A percentile compares a stretch with the other conserved stretches of the same genome.
Conservation (phyloP, 2,329 filamentous ascomycete genomes). For the Pseudocercospora crystallina region DNA sequence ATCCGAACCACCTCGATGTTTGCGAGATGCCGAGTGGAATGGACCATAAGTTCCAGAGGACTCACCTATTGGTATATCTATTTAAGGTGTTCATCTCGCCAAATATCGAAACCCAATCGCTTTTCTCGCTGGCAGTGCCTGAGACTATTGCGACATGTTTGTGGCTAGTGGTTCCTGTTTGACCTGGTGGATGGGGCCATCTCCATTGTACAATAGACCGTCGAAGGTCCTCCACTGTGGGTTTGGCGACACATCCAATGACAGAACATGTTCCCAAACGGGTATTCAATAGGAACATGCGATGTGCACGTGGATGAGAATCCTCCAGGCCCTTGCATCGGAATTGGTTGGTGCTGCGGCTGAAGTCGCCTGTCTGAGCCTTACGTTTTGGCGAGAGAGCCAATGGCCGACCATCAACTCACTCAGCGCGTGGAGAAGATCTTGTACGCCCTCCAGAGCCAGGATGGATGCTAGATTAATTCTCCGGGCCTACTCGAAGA, state of each 20-base stretch:
- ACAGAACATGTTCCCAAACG: background rate
- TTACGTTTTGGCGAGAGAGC: background rate
- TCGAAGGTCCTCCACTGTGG: no score
- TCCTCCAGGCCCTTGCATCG: constrained; percentile 2
- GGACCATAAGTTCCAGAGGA: background rate
- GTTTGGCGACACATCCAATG: constrained; percentile 6
- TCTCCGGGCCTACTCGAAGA: no score
- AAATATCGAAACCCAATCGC: background rate
- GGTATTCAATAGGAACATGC: constrained; percentile 1
- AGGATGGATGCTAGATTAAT: no score
- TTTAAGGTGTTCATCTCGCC: background rate
- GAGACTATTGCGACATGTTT: background rate
- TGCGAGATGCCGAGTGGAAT: constrained; percentile 4
- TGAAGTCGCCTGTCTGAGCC: constrained; percentile 2
- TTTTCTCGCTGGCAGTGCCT: background rate
- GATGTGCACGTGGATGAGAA: background rate
- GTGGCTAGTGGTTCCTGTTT: no score
- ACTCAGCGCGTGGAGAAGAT: no score
- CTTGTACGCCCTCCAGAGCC: no score
- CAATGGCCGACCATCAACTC: background rate
- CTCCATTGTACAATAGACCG: no score
- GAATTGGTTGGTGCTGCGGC: background rate
- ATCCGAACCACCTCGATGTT: no score
- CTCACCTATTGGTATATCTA: constrained; percentile 12
- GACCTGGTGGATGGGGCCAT: no score